phyloP scores from a whole-genome alignment of 2,329 filamentous ascomycete genomes.

The Anisogramma anomala region DNA sequence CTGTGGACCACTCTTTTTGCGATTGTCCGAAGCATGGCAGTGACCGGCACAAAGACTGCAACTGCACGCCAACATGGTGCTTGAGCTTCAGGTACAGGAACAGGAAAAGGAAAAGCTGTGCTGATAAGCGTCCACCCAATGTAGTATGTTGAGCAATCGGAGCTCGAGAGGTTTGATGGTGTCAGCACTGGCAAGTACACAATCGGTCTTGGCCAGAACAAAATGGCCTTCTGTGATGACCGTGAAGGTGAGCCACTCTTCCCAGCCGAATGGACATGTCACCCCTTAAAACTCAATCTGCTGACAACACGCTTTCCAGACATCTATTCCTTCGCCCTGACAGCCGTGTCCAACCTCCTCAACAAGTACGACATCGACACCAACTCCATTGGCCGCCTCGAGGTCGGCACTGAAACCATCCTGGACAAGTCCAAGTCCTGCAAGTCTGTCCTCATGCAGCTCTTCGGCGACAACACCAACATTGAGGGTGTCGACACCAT shows the following conservation, averaged over 20 bases:
- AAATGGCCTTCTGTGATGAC: slow-evolving; percentile 88
- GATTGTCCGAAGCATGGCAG: no score
- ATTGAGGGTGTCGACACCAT: slow-evolving; percentile 73
- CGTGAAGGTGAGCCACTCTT: slow-evolving; percentile 56
- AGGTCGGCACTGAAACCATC: slow-evolving; percentile 77
- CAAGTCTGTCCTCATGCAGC: slow-evolving; percentile 80
- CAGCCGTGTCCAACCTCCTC: slow-evolving; percentile 64
- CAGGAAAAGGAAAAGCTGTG: background rate
- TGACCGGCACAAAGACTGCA: no score
- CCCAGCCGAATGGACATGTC: background rate
- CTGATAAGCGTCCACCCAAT: slow-evolving; percentile 5
- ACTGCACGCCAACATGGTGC: no score
- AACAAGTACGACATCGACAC: slow-evolving; percentile 75
- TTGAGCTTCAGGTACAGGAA: background rate
- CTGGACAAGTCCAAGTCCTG: slow-evolving; percentile 87
- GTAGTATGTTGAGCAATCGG: slow-evolving; percentile 72
- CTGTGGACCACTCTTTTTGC: no score
- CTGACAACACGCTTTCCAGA: slow-evolving; percentile 36
- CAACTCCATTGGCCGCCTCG: slow-evolving; percentile 66
- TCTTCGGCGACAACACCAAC: slow-evolving; percentile 74
- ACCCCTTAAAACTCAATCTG: background rate
- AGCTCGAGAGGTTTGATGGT: slow-evolving; percentile 80
- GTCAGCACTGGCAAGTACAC: slow-evolving; percentile 77
- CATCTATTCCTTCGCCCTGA: slow-evolving; percentile 78
- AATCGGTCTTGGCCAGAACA: slow-evolving; percentile 81